These are phyloP conservation scores for Drechslerella dactyloides DNA, from an alignment of 2,329 filamentous ascomycete genomes.

Conservation along the genomic window DNA sequence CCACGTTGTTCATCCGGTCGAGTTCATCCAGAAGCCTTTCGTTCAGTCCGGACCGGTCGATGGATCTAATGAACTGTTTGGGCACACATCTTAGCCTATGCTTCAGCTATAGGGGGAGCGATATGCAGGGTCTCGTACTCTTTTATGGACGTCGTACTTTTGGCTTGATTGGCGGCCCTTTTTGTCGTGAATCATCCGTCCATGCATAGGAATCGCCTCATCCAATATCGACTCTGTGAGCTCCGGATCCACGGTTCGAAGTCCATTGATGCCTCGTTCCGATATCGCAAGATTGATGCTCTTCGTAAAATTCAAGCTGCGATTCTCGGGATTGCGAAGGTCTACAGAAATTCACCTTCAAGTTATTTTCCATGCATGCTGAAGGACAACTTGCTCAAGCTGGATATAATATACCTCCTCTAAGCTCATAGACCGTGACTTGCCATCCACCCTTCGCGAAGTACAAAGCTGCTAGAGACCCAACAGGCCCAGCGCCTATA, in stretches of 20 bases:
- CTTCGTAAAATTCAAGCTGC: constrained; percentile 91
- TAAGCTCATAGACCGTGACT: constrained; percentile 92
- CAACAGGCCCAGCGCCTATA: constrained; percentile 91
- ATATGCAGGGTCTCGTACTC: constrained; percentile 64
- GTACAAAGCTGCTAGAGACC: constrained; percentile 88
- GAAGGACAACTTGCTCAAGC: not conserved
- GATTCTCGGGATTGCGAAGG: constrained; percentile 79
- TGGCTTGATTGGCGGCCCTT: constrained; percentile 70
- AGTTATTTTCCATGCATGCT: not conserved
- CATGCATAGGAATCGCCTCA: constrained; percentile 88
- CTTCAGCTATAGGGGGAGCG: constrained; percentile 52
- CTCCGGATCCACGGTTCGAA: constrained; percentile 67
- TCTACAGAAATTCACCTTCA: constrained; percentile 61
- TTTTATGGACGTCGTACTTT: constrained; percentile 85
- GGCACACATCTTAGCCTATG: not conserved
- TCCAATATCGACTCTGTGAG: constrained; percentile 72
- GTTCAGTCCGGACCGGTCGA: constrained; percentile 84
- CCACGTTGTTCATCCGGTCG: constrained; percentile 84
- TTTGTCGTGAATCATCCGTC: constrained; percentile 90
- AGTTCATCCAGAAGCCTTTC: constrained; percentile 81
- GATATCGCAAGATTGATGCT: constrained; percentile 98
- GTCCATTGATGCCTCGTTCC: constrained; percentile 88
- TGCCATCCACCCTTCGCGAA: constrained; percentile 85
- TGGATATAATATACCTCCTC: constrained; percentile 70
- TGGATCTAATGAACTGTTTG: constrained; percentile 76